Evolutionary conservation across 495 filamentous ascomycete species (phyloP).

Genomic region (Penicillium dipodomyicola): DNA sequence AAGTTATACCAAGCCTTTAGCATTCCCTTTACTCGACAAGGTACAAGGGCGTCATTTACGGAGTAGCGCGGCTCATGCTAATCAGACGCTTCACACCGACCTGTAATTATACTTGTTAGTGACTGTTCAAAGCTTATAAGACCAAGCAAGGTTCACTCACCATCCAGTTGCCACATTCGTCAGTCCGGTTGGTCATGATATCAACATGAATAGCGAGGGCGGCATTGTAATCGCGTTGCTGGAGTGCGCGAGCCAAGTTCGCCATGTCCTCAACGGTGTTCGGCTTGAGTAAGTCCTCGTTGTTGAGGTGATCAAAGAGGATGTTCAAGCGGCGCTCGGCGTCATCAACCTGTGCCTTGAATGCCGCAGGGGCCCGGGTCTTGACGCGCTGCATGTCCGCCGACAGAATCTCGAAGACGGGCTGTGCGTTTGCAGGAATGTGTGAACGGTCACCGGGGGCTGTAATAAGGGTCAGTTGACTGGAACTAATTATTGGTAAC

Average conservation of each 20-base stretch:
- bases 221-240: constrained; percentile 69
- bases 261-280: constrained; percentile 74
- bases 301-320: constrained; percentile 95
- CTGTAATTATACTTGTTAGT: constrained; percentile 42
- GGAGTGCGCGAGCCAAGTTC: constrained; percentile 65
- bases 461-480: constrained; percentile 26
- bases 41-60: constrained; percentile 25
- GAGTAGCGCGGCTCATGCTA: constrained; percentile 82
- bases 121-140: neutral
- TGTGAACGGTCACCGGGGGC: constrained; percentile 85
- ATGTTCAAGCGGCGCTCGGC: constrained; percentile 88
- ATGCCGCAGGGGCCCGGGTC: constrained; percentile 71
- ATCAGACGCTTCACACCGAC: constrained; percentile 90
- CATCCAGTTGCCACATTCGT: constrained; percentile 95
- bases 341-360: constrained; percentile 83
- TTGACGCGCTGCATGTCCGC: constrained; percentile 87
- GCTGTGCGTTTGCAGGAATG: constrained; percentile 71
- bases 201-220: constrained; percentile 75
- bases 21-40: constrained; percentile 5
- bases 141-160: constrained; percentile 51
- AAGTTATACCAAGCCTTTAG: constrained; percentile 13
- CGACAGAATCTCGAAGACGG: constrained; percentile 76
- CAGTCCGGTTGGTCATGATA: constrained; percentile 74
- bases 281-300: constrained; percentile 79
- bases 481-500: constrained; percentile 13